Conservation (phyloP, 1,284 basidiomycete genomes). For the Apiotrichum domesticum region DNA sequence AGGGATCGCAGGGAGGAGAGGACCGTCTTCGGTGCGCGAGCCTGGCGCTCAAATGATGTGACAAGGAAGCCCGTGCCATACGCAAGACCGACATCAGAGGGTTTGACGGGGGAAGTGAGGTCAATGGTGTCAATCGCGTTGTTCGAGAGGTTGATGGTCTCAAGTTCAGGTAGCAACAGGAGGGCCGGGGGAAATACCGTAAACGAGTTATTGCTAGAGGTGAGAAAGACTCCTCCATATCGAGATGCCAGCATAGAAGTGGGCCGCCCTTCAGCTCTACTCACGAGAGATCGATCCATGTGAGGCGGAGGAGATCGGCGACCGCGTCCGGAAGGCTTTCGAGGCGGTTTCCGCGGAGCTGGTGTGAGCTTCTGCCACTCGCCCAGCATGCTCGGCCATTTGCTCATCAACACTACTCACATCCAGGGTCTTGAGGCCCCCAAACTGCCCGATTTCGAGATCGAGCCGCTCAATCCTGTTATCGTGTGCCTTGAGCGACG, state of each 20-base stretch:
- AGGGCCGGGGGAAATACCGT: conserved; percentile 31
- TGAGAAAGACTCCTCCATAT: background rate
- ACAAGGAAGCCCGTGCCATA: conserved; percentile 43
- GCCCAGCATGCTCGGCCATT: too few species aligned
- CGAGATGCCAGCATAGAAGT: background rate
- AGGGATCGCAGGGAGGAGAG: conserved; percentile 32
- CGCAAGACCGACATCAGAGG: conserved; percentile 36
- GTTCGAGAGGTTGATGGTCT: conserved; percentile 37
- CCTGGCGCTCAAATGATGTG: conserved; percentile 33
- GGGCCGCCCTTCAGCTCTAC: conserved; percentile 12
- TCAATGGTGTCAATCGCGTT: conserved; percentile 35
- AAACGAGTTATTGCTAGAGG: conserved; percentile 35
- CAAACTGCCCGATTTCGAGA: conserved; percentile 43
- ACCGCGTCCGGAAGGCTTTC: conserved; percentile 32
- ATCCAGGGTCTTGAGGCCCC: conserved; percentile 39
- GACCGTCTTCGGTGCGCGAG: conserved; percentile 19
- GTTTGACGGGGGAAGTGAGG: conserved; percentile 32
- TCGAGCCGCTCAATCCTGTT: conserved; percentile 36
- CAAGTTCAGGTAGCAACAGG: conserved; percentile 40
- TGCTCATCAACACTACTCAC: conserved; percentile 22
- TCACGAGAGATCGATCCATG: conserved; percentile 40
- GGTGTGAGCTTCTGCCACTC: background rate
- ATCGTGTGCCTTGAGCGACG: conserved; percentile 27
- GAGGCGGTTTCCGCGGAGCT: conserved; percentile 36
- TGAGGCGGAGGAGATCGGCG: conserved; percentile 42